Conservation (phyloP, 2,329 filamentous ascomycete genomes). For the Metarhizium brunneum region DNA sequence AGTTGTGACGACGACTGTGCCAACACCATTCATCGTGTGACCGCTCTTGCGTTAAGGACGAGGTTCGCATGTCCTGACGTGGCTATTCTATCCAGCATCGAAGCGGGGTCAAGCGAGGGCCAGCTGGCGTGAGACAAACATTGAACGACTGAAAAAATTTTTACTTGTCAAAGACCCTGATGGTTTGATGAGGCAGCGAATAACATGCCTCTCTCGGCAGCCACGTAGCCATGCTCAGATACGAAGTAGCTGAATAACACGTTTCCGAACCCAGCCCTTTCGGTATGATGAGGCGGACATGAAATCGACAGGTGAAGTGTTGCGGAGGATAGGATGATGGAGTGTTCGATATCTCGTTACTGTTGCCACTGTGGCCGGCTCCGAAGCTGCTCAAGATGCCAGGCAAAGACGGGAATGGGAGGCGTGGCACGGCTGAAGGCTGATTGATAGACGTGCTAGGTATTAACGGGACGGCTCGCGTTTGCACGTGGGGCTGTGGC, state of each 20-base stretch:
- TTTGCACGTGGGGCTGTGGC: background rate
- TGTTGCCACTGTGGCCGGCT: no score
- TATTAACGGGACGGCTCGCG: background rate
- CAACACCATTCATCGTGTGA: background rate
- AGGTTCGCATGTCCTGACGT: background rate
- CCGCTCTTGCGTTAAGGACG: background rate
- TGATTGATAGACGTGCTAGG: background rate
- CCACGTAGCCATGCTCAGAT: background rate
- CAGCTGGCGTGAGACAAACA: background rate
- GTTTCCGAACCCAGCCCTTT: background rate
- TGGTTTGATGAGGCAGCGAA: constrained; percentile 2
- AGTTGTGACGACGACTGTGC: background rate
- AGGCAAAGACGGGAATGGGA: no score
- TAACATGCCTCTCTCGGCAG: background rate
- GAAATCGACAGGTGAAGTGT: background rate
- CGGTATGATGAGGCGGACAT: constrained; percentile 10
- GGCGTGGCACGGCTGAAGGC: background rate
- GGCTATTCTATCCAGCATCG: background rate
- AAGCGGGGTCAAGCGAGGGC: background rate
- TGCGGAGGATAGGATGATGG: no score
- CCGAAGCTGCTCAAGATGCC: no score
- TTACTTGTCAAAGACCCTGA: background rate
- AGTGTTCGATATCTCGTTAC: no score
- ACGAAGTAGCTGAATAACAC: background rate
- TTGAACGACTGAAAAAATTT: no score